Conservation (phyloP, 805 yeast species). For the Nadsonia fulvescens region DNA sequence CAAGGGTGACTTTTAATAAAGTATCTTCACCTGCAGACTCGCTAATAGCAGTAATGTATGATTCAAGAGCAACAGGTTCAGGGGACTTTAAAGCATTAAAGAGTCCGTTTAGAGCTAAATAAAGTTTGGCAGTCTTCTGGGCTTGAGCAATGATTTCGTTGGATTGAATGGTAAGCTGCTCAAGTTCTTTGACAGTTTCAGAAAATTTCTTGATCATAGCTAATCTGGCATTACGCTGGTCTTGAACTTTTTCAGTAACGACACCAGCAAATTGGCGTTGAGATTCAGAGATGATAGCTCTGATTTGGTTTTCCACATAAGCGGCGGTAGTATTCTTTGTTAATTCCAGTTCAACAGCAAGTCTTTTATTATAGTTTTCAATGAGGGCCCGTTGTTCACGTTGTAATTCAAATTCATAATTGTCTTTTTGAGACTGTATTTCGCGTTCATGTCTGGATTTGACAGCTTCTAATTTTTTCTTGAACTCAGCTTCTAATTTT, state of each 20-base stretch:
- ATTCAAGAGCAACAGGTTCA: constrained; percentile 21
- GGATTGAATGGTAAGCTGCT: constrained; percentile 20
- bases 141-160: constrained; percentile 22
- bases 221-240: constrained; percentile 66
- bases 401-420: constrained; percentile 42
- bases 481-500: constrained; percentile 13
- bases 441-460: too few relatives aligned
- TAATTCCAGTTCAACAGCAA: constrained; percentile 48
- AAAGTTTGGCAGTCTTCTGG: constrained; percentile 24
- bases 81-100: constrained; percentile 24
- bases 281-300: constrained; percentile 48
- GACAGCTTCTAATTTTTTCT: too few relatives aligned
- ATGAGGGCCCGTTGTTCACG: constrained; percentile 41
- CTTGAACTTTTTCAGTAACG: constrained; percentile 40
- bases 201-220: constrained; percentile 46
- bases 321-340: constrained; percentile 44
- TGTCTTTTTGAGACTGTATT: constrained; percentile 39
- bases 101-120: constrained; percentile 27
- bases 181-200: constrained; percentile 37
- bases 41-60: constrained; percentile 16
- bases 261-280: constrained; percentile 46
- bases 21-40: constrained; percentile 28
- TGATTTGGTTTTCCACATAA: constrained; percentile 58
- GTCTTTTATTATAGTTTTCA: constrained; percentile 35
- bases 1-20: constrained; percentile 31